These are phyloP conservation scores for Eucommia ulmoides DNA, from an alignment of 257 asterid species.

Conservation along the genomic window DNA sequence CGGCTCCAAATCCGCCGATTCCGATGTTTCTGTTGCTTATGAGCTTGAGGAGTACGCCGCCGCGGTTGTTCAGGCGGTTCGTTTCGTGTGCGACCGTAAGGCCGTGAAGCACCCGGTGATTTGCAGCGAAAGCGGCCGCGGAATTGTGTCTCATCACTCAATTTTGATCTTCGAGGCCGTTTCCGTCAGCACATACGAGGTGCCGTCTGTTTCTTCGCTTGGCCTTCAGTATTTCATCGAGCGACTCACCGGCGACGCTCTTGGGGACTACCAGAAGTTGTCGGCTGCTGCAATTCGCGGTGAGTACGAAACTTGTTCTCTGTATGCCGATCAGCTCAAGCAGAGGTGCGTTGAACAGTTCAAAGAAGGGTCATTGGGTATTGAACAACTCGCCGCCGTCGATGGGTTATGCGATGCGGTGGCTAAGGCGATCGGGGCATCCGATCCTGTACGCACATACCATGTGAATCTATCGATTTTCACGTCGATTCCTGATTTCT, in stretches of 20 bases:
- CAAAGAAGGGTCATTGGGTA: constrained; percentile 62
- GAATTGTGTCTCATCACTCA: constrained; percentile 93
- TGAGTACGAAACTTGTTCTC: constrained; percentile 48
- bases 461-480: constrained; percentile 72
- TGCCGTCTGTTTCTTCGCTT: constrained; percentile 29
- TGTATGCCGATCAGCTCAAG: constrained; percentile 72
- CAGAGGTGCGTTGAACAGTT: constrained; percentile 79
- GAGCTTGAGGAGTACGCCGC: constrained; percentile 67
- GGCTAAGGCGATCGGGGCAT: constrained; percentile 49
- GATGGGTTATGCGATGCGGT: constrained; percentile 73
- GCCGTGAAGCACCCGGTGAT: constrained; percentile 66
- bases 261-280: constrained; percentile 43
- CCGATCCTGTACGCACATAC: constrained; percentile 57
- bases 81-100: constrained; percentile 47
- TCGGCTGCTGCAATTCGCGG: constrained; percentile 58
- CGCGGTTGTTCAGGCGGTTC: constrained; percentile 67
- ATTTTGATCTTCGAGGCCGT: constrained; percentile 68
- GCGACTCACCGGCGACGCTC: constrained; percentile 44
- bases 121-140: constrained; percentile 98
- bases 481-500: constrained; percentile 93
- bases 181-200: constrained; percentile 34
- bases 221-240: constrained; percentile 45
- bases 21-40: constrained; percentile 75
- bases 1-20: constrained; percentile 68
- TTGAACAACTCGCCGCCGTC: constrained; percentile 75